A percentile compares a stretch with the other conserved stretches of the same genome.
Conservation (phyloP, 148 eudicot genomes). For the Rheum nobile region DNA sequence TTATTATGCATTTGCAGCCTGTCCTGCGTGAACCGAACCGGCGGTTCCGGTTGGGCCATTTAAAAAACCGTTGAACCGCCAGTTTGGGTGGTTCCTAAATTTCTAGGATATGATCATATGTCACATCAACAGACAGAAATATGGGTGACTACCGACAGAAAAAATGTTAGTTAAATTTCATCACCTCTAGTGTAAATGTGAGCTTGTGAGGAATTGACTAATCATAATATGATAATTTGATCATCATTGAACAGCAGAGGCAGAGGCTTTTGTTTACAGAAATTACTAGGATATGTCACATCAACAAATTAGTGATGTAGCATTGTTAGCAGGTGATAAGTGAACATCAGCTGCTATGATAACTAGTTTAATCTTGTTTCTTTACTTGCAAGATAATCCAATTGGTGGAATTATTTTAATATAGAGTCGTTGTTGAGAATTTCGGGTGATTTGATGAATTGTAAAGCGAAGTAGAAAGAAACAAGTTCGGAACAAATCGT, state of each 20-base stretch:
- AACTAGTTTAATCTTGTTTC: not conserved
- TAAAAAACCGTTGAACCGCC: no score
- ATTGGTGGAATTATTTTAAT: not conserved
- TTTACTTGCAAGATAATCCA: no score
- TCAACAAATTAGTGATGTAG: not conserved
- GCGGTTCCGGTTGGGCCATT: no score
- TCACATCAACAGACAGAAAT: no score
- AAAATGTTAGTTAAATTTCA: not conserved
- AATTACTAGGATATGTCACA: not conserved
- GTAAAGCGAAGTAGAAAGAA: no score
- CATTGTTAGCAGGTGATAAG: not conserved
- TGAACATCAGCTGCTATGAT: not conserved
- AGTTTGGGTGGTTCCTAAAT: no score
- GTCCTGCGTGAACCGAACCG: no score
- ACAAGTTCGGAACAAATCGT: no score
- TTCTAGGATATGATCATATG: no score
- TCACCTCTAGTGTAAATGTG: not conserved
- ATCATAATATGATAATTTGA: not conserved
- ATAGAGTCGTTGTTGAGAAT: no score
- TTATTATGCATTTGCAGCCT: not conserved
- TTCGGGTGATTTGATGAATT: no score
- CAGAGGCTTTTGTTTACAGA: not conserved
- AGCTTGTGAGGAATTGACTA: not conserved
- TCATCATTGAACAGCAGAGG: not conserved
- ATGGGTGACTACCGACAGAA: not conserved